These are phyloP conservation scores for Fonsecaea monophora DNA, from an alignment of 2,329 filamentous ascomycete genomes.

Conservation along the genomic window DNA sequence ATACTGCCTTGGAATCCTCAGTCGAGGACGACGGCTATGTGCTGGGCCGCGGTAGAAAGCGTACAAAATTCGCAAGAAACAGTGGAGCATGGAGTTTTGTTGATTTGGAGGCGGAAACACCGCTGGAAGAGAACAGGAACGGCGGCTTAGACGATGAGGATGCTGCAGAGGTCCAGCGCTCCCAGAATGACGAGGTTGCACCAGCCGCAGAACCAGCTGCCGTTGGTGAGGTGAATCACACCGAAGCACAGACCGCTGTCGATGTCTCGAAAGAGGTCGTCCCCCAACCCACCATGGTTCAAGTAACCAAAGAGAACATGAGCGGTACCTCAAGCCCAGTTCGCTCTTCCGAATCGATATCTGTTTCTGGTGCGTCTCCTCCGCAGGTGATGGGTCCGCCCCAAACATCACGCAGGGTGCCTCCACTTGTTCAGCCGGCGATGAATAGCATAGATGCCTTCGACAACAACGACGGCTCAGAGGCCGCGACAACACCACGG, in stretches of 20 bases:
- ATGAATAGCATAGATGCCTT: neutral
- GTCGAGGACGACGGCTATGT: conserved; percentile 69
- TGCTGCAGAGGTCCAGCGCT: conserved; percentile 11
- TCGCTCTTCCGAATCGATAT: neutral
- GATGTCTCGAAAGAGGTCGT: conserved; percentile 3
- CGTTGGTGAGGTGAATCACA: neutral
- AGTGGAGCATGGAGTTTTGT: conserved; percentile 76
- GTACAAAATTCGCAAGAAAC: conserved; percentile 70
- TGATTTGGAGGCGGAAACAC: conserved; percentile 51
- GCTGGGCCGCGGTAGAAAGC: conserved; percentile 69
- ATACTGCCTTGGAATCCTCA: conserved; percentile 54
- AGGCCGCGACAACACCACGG: conserved; percentile 43
- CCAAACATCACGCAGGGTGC: conserved; percentile 22
- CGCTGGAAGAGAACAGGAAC: conserved; percentile 22
- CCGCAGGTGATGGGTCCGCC: conserved; percentile 33
- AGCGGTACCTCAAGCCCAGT: neutral
- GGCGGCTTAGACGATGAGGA: conserved; percentile 16
- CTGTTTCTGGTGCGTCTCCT: neutral
- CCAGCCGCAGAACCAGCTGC: neutral
- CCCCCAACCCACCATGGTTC: neutral
- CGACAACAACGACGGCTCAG: conserved; percentile 9
- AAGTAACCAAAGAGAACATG: neutral
- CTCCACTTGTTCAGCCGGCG: neutral
- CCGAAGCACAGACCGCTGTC: neutral
- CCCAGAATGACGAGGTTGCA: neutral